phyloP scores from a whole-genome alignment of 257 asterid genomes.

The Handroanthus guayacan region DNA sequence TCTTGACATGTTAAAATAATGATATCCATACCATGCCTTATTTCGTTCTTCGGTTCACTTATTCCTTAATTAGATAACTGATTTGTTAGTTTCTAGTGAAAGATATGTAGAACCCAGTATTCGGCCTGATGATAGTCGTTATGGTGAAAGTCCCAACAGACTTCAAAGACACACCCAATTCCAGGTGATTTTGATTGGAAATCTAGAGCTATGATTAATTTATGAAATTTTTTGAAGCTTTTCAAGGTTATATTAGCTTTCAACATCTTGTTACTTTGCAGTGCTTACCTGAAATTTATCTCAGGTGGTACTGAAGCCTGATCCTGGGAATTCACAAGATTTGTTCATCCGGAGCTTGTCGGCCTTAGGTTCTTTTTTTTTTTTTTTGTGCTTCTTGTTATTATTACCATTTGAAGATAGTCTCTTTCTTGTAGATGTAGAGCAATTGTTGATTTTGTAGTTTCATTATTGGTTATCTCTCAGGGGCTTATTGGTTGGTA shows the following conservation, averaged over 20 bases:
- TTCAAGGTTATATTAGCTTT: slow-evolving; percentile 27
- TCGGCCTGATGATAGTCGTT: slow-evolving; percentile 98
- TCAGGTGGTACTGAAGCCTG: slow-evolving; percentile 99
- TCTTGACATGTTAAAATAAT: slow-evolving; percentile 9
- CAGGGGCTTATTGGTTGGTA: slow-evolving; percentile 3
- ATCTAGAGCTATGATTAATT: slow-evolving; percentile 26
- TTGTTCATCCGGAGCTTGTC: slow-evolving; percentile 94
- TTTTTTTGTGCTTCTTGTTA: slow-evolving; percentile 29
- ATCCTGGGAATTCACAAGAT: slow-evolving; percentile 98
- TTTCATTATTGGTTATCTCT: slow-evolving; percentile 13
- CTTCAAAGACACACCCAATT: slow-evolving; percentile 98
- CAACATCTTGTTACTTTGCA: slow-evolving; percentile 37
- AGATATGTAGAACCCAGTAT: slow-evolving; percentile 98
- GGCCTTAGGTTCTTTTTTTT: slow-evolving; percentile 72
- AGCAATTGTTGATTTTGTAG: slow-evolving; percentile 13
- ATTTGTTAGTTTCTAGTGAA: slow-evolving; percentile 56
- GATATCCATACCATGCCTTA: slow-evolving; percentile 24
- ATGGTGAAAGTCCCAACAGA: slow-evolving; percentile 98
- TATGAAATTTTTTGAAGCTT: not conserved
- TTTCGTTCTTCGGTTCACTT: slow-evolving; percentile 7
- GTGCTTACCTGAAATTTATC: slow-evolving; percentile 44
- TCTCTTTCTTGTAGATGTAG: slow-evolving; percentile 22
- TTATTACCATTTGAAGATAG: slow-evolving; percentile 27
- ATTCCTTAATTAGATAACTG: slow-evolving; percentile 37
- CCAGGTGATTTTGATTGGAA: slow-evolving; percentile 58